A percentile compares a stretch with the other conserved stretches of the same genome.
Evolutionary conservation across 2,329 filamentous ascomycete genomes (phyloP).

Genomic region (Penicillium hesseltinei): DNA sequence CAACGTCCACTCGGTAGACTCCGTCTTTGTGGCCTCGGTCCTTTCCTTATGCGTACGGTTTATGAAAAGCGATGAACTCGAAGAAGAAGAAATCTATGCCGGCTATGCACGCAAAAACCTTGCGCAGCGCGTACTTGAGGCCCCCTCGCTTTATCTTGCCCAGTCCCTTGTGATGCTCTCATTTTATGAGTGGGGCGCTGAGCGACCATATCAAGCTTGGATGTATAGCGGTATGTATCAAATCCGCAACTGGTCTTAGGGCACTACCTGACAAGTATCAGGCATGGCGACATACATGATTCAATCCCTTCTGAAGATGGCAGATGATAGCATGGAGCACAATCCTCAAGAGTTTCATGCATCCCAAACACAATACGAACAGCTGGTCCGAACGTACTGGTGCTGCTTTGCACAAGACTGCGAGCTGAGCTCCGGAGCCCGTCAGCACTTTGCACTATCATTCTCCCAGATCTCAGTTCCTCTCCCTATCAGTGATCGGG

Average conservation of each 20-base stretch:
- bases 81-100: slow-evolving; percentile 32
- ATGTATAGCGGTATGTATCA: slow-evolving; percentile 37
- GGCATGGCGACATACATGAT: slow-evolving; percentile 43
- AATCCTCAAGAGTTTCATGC: slow-evolving; percentile 35
- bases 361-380: slow-evolving; percentile 36
- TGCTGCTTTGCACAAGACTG: slow-evolving; percentile 40
- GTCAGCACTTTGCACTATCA: slow-evolving; percentile 38
- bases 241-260: too few relatives aligned
- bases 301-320: slow-evolving; percentile 37
- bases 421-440: slow-evolving; percentile 37
- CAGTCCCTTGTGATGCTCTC: slow-evolving; percentile 39
- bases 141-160: slow-evolving; percentile 35
- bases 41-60: slow-evolving; percentile 37
- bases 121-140: slow-evolving; percentile 33
- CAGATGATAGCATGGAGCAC: slow-evolving; percentile 40
- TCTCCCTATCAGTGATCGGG: slow-evolving; percentile 36
- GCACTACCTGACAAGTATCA: slow-evolving; percentile 13
- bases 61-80: slow-evolving; percentile 26
- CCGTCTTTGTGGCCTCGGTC: slow-evolving; percentile 35
- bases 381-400: slow-evolving; percentile 41
- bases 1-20: slow-evolving; percentile 30
- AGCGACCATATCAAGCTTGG: slow-evolving; percentile 39
- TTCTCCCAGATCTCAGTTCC: slow-evolving; percentile 40
- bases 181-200: slow-evolving; percentile 39
- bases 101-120: slow-evolving; percentile 34